Evolutionary conservation across 805 yeast genomes (phyloP).

Genomic region (Ogataea siamensis): DNA sequence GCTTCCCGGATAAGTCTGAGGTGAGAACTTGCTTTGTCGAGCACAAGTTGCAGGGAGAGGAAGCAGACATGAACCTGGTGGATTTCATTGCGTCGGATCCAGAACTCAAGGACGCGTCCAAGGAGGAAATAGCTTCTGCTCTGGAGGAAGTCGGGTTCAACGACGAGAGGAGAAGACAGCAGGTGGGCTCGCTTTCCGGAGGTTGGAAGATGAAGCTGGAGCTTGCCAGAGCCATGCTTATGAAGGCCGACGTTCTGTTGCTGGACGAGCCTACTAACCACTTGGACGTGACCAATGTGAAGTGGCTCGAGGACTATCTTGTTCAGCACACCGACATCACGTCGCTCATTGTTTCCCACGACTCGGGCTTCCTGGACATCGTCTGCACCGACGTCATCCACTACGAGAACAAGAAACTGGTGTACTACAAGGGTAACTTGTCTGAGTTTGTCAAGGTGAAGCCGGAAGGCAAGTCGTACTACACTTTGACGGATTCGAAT

Average conservation of each 20-base stretch:
- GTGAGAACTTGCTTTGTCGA: constrained; percentile 94
- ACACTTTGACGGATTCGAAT: constrained; percentile 87
- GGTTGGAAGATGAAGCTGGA: constrained; percentile 99
- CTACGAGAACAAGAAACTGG: constrained; percentile 92
- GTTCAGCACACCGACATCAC: constrained; percentile 82
- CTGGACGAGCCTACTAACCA: constrained; percentile 99
- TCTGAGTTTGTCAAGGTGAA: constrained; percentile 87
- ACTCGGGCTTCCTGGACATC: constrained; percentile 90
- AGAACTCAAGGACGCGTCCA: constrained; percentile 62
- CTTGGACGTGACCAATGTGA: constrained; percentile 89
- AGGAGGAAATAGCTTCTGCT: constrained; percentile 71
- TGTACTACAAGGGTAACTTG: constrained; percentile 93
- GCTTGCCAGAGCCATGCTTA: constrained; percentile 97
- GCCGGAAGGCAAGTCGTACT: constrained; percentile 96
- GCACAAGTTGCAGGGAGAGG: constrained; percentile 93
- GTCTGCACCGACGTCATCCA: constrained; percentile 97
- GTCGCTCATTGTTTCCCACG: constrained; percentile 94
- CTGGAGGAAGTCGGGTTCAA: constrained; percentile 86
- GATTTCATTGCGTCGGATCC: constrained; percentile 87
- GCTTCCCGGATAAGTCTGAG: constrained; percentile 88
- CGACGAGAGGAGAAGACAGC: constrained; percentile 82
- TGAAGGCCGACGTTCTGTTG: constrained; percentile 92
- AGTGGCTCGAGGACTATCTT: constrained; percentile 91
- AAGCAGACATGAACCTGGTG: constrained; percentile 86
- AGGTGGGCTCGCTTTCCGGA: constrained; percentile 93